A percentile compares a stretch with the other conserved stretches of the same genome.
These are phyloP conservation scores for Phytophthora melonis DNA, from an alignment of 352 stramenopile species.

Conservation along the genomic window DNA sequence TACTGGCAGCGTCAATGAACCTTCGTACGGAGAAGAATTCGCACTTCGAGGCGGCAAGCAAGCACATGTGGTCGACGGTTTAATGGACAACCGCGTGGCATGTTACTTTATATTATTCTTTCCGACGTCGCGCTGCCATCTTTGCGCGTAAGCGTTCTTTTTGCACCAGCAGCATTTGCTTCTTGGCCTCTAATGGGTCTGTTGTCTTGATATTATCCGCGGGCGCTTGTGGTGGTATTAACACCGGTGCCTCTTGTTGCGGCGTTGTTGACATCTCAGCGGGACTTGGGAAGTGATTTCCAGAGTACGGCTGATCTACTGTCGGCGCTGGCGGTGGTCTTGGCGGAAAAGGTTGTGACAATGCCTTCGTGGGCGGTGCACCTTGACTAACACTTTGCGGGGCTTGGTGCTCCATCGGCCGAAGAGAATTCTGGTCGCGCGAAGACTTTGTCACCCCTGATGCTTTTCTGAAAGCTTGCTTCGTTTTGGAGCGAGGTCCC, in stretches of 20 bases:
- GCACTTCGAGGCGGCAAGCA: slow-evolving; percentile 52
- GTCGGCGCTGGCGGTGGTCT: neutral
- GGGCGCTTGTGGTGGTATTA: neutral
- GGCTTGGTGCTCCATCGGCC: neutral
- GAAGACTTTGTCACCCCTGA: slow-evolving; percentile 19
- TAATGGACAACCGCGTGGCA: slow-evolving; percentile 17
- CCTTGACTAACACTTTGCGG: too few species aligned
- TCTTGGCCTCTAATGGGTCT: slow-evolving; percentile 56
- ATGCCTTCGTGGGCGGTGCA: neutral
- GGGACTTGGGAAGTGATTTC: neutral
- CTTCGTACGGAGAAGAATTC: slow-evolving; percentile 59
- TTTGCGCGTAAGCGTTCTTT: slow-evolving; percentile 77
- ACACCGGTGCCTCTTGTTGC: neutral
- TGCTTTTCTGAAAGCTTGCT: slow-evolving; percentile 57
- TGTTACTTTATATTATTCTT: slow-evolving; percentile 8
- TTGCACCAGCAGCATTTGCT: slow-evolving; percentile 60
- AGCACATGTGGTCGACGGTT: slow-evolving; percentile 66
- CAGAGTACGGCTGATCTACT: neutral
- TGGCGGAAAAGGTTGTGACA: neutral
- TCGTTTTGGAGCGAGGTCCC: slow-evolving; percentile 65
- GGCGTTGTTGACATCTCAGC: neutral
- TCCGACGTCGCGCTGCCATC: slow-evolving; percentile 50
- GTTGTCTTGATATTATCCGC: neutral
- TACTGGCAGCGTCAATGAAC: slow-evolving; percentile 65
- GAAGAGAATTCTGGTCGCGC: slow-evolving; percentile 11